Base-by-base conservation (phyloP, 345 rosid species). In the Excoecaria agallocha region DNA sequence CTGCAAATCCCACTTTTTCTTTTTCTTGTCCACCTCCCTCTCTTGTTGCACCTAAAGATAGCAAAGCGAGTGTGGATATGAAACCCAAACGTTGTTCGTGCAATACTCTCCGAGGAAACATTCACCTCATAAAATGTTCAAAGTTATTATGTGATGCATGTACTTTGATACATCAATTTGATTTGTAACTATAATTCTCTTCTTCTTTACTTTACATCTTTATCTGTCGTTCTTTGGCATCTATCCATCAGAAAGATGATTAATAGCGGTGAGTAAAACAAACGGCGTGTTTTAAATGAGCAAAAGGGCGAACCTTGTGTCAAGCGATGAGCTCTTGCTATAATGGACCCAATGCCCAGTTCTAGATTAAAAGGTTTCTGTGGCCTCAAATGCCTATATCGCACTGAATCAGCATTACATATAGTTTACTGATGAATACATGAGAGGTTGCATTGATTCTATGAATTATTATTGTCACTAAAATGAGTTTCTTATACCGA, bases 261-360 rank as follows among this genome's bases (percentile, higher is more conserved):
- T 52, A 51, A 35, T 60, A 60, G 25, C 60, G 30, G 58, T 68
- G 6, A 49, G 2, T 30, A 45, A 55, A 15, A 25, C 13, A 30
- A 35, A 68, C 45, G 45, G 58, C 12, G n/a, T n/a, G n/a, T n/a
- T n/a, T n/a, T n/a, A n/a, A n/a, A n/a, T n/a, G n/a, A n/a, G n/a
- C n/a, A n/a, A n/a, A n/a, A n/a, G n/a, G n/a, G n/a, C n/a, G n/a
- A n/a, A n/a, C n/a, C n/a, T n/a, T n/a, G n/a, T n/a, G n/a, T n/a
- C n/a, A n/a, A n/a, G n/a, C n/a, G n/a, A n/a, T n/a, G n/a, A n/a
- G n/a, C n/a, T n/a, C n/a, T n/a, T n/a, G n/a, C n/a, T n/a, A 72
- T 89, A 86, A 89, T 83, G 75, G 88, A 86, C 3, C 82, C 77
- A 5, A 74, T 78, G 77, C 84, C 86, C 16, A 82, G 82, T 79